Base-by-base conservation (phyloP, 495 filamentous ascomycete genomes). In the Haplographium delicatum region DNA sequence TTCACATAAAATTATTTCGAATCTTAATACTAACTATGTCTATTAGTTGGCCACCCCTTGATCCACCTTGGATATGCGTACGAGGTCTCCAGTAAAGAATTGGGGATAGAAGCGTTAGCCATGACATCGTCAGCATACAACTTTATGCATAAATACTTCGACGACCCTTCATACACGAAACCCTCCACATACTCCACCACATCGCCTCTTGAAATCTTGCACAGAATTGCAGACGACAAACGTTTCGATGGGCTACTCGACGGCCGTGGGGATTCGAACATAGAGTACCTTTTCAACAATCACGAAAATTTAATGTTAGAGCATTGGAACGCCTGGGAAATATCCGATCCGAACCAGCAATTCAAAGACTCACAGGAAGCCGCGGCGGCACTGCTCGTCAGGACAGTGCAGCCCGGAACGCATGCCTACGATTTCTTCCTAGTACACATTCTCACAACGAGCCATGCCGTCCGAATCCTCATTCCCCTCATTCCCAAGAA, bases 1-100 rank as follows among this genome's bases (percentile, higher is more conserved):
- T 80, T 30, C 4, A 23, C 22, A 4, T 35, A n/a, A 28, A 15
- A 33, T 22, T 44, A 19, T 20, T 10, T 34, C 37, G 25, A 15
- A 19, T 5, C 15, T 31, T 1, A n/a, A 39, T 46, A 28, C 50
- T 59, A n/a, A 54, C 30, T 27, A 10, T 23, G 51, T 34, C 31
- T 41, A 47, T 28, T 50, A 94, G 88, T 95, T 50, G 91, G 82
- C 27, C 88, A 95, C 60, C 86, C 91, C 1, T 69, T 95, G 24
- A 93, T 96, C 43, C 91, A 96, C 54, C 76, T 96, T 1, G 89
- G 82, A 33, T 95, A 93, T 61, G 91, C 88, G 8, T 91, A 83
- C 59, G 89, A 96, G 66, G 72, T 95, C 54, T 74, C 81, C 51
- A 91, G 72, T 47, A 80, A 84, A 25, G 88, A 90, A 59, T 62